Base-by-base conservation (phyloP, 495 filamentous ascomycete genomes). In the Aspergillus incahuasiensis region DNA sequence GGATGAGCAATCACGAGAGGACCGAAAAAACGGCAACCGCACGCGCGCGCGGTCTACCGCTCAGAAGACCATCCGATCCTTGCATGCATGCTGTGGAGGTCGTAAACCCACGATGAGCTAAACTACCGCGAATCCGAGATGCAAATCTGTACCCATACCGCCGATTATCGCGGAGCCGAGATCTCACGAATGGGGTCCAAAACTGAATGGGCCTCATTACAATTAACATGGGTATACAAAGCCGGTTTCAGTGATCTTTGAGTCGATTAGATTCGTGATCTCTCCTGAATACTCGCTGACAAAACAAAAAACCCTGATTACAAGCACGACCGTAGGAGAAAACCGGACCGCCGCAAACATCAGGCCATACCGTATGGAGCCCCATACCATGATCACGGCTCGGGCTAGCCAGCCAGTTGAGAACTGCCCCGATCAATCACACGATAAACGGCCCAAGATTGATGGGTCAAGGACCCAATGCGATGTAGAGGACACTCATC, bases 401-500 rank as follows among this genome's bases (percentile, higher is more conserved):
- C n/a, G 38, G n/a, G 38, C 13, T 13, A n/a, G 28, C 48, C 15
- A 25, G 13, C 48, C 32, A 50, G 19, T 50, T 25, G 24, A 28
- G 25, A 40, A 50, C 30, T 24, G 34, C 48, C 25, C 28, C 30
- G 48, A 40, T 40, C 34, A 3, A 40, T 50, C 48, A 50, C 48
- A n/a, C 48, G 34, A 40, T 50, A 18, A 50, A 18, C 21, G 18
- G 19, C 13, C 20, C 15, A 15, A 40, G 25, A 50, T 7, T 18
- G 48, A 50, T 50, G 48, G 22, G 48, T 50, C 48, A 50, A 50
- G 5, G 48, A 24, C 20, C 13, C 18, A 19, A 39, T 35, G 32
- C 32, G 6, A 35, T 35, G 32, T 15, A 9, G 6, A 7, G 12
- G n/a, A 2, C 3, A 24, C 32, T 24, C 47, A n/a, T 22, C 43